Evolutionary conservation across 805 yeast species (phyloP).

Genomic region (Brettanomyces sp.): DNA sequence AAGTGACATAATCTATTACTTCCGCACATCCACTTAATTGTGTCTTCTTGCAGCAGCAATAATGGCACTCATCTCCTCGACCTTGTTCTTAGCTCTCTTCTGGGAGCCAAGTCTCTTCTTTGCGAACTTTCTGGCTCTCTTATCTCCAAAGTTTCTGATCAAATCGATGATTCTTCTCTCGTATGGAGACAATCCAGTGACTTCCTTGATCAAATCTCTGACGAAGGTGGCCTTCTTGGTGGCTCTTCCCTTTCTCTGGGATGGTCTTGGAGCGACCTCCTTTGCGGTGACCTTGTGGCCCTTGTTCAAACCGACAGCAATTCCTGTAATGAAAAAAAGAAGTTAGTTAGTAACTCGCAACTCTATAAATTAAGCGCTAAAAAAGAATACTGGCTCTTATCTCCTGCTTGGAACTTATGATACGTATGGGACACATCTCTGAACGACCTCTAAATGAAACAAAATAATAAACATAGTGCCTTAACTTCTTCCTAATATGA

Average conservation of each 20-base stretch:
- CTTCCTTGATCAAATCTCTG: slow-evolving; percentile 92
- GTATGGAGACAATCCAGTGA: slow-evolving; percentile 98
- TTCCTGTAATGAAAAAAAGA: slow-evolving; percentile 37
- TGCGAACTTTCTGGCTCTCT: slow-evolving; percentile 99
- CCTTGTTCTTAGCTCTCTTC: slow-evolving; percentile 99
- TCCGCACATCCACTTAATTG: slow-evolving; percentile 23
- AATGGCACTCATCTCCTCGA: slow-evolving; percentile 94
- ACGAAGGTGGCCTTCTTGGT: slow-evolving; percentile 96
- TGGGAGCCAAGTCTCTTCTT: slow-evolving; percentile 99
- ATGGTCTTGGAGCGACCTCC: slow-evolving; percentile 79
- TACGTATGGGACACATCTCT: no score
- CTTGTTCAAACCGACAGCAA: slow-evolving; percentile 98
- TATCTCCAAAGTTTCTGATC: slow-evolving; percentile 99
- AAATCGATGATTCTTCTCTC: slow-evolving; percentile 99
- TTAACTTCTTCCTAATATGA: no score
- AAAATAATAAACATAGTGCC: no score
- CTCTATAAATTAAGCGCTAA: no score
- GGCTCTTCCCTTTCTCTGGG: slow-evolving; percentile 93
- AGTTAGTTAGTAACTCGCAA: no score
- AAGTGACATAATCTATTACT: neutral
- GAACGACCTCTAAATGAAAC: no score
- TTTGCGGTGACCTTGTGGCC: slow-evolving; percentile 92
- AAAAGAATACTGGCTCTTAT: no score
- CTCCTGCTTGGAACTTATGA: no score
- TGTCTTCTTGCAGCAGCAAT: slow-evolving; percentile 96